Base-by-base conservation (phyloP, 371 early-diverging fungal species). In the Mortierella sp. region DNA sequence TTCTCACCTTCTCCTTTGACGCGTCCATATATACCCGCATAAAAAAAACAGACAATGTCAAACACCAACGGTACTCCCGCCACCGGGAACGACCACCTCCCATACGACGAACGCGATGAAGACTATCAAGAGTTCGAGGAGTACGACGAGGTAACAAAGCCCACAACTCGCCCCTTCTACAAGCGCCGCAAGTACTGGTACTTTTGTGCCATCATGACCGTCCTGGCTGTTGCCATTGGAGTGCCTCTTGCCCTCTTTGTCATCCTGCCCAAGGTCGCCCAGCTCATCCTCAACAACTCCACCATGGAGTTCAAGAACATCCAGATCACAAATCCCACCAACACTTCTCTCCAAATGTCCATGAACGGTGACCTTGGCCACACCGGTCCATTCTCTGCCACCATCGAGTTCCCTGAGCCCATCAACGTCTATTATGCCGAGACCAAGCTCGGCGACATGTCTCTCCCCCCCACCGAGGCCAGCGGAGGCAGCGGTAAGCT, bases 321-420 rank as follows among this genome's bases (percentile, higher is more conserved):
- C 26, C 87, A 90, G 71, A 93, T 93, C 64, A 82, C 92, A 46
- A 90, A 90, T 75, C 82, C 86, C 3, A 88, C 90, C 69, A 89
- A 90, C 73, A 74, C 74, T 26, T 87, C 88, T 46, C 80, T 91
- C 31, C 81, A 75, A 54, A 89, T 91, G 91, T 75, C 81, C 37
- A 90, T 93, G 91, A 59, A 87, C 53, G 89, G 90, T 71, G 54
- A 69, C 11, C 84, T 92, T 59, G 83, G 72, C 19, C 87, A 92
- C 75, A 92, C 93, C n/a, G 93, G 93, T 71, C 91, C 93, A 5
- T 91, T 91, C 82, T 72, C 89, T 28, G 93, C 93, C 51, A 86
- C 88, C 40, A 82, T 87, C 44, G 78, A 76, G 59, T 92, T 92
- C 82, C 82, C 89, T 13, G 87, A 89, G 51, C 91, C 90, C 13